Base-by-base conservation (phyloP, 306 rosid species). In the Fragaria ananassa region DNA sequence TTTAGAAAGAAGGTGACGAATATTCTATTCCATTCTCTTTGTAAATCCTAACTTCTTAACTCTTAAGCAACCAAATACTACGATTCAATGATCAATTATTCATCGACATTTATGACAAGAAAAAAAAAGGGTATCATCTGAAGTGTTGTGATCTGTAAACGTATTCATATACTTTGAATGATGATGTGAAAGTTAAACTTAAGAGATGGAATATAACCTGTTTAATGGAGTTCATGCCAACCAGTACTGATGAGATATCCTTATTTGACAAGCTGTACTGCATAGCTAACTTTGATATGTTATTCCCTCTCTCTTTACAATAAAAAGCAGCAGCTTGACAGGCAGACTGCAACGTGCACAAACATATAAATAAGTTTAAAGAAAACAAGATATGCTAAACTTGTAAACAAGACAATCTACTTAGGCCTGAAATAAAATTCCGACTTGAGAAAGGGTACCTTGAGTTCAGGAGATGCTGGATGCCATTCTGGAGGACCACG, bases 401-500 rank as follows among this genome's bases (percentile, higher is more conserved):
- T 10, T 60, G 35, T 11, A 4, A 71, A 51, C 19, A 51, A 49
- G 34, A 70, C 1, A 8, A 45, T 70, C 10, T 44, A 29, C 74
- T 27, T 1, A 27, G 25, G 61, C 11, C 5, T 70, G 42, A 25
- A 72, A 39, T 21, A 21, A 37, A 12, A 14, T 4, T 8, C 34
- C 0, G 23, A 27, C 50, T 29, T 46, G 19, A 74, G 57, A 58
- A 44, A 15, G 42, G 39, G 44, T 44, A 92, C 98, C 96, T 92
- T 95, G 76, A 95, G 88, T 79, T 92, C 90, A 2, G 87, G 76
- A 3, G 97, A 89, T 47, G 98, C 97, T 1, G 97, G 97, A 78
- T 95, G 98, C 98, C 97, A 95, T 23, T 87, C 84, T 7, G 97
- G 98, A 51, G 98, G 98, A 61, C 98, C 98, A 53, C 80, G 57